Evolutionary conservation across 352 stramenopile genomes (phyloP), one percentile per base, ranked within the genome.

Genomic region (Phytophthora foliorum): DNA sequence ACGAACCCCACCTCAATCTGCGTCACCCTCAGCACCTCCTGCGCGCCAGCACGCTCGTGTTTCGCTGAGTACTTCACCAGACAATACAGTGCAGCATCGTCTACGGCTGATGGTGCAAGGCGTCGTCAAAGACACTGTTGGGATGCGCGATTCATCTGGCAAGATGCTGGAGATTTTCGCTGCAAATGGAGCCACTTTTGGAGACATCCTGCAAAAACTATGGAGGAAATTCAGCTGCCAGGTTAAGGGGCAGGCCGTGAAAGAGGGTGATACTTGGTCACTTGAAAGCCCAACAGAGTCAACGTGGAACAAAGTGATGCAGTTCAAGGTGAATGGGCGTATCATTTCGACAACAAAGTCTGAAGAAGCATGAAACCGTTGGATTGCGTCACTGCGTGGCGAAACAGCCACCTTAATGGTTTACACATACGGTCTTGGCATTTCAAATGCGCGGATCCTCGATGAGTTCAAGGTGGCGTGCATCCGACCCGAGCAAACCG

Each of bases 171-270:
- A 34, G 13, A 34, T 48, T 25, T 58, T 58, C 11, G n/a, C 51
- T 49, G 51, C n/a, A 45, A 58, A 36, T 58, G 32, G 19, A 14
- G 34, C n/a, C 19, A 29, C 51, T 2, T 58, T 58, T 25, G 22
- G 21, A 38, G 34, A 21, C n/a, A 58, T 58, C 19, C 34, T 58
- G 21, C 51, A 58, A 34, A 46, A 58, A 21, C 19, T 58, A 4
- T 58, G 51, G 51, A 14, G 38, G 22, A 46, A 58, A 11, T 48
- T 48, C 16, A 58, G 34, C 17, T 6, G 51, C 8, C 4, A 48
- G 4, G n/a, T 58, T 11, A 57, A 57, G 49, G 49, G 27, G 6
- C 16, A 31, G 34, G 34, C 32, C 3, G 13, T 34, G 11, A 46
- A 48, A 17, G 2, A 19, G 17, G n/a, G 31, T 31, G 19, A 53